Conservation (phyloP, 2,329 filamentous ascomycete genomes). For the Pestalotiopsis sp. region DNA sequence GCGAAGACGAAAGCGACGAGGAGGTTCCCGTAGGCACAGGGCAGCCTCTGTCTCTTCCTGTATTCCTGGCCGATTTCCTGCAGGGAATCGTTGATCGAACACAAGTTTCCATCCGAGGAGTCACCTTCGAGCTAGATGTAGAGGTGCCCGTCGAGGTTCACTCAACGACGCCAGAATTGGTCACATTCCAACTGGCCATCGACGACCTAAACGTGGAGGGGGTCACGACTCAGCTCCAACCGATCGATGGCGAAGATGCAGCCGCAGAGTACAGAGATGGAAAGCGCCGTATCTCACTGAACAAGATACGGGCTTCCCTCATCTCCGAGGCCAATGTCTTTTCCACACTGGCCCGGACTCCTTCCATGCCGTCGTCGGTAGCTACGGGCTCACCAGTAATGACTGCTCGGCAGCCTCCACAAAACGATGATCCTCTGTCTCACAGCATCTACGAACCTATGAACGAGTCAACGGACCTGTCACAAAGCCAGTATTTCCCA, state of each 20-base stretch:
- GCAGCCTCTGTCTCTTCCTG: conserved; percentile 68
- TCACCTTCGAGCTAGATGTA: conserved; percentile 69
- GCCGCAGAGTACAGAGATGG: conserved; percentile 58
- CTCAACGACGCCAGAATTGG: conserved; percentile 51
- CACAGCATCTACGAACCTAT: conserved; percentile 28
- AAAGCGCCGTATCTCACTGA: conserved; percentile 67
- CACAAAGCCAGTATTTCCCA: conserved; percentile 35
- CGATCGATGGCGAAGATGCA: conserved; percentile 30
- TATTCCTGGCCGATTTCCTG: conserved; percentile 72
- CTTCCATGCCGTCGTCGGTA: conserved; percentile 61
- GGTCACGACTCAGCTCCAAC: conserved; percentile 49
- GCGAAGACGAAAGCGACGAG: conserved; percentile 66
- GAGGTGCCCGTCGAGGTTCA: conserved; percentile 54
- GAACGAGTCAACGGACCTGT: conserved; percentile 35
- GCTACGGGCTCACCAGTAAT: conserved; percentile 49
- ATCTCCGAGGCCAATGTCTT: conserved; percentile 72
- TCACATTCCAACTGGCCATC: conserved; percentile 68
- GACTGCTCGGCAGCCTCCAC: conserved; percentile 28
- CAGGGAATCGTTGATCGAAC: conserved; percentile 75
- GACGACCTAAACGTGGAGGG: conserved; percentile 70
- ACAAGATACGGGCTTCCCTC: conserved; percentile 64
- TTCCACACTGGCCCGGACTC: conserved; percentile 59
- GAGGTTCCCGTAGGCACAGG: conserved; percentile 69
- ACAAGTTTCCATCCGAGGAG: conserved; percentile 66
- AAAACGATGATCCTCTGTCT: conserved; percentile 24